phyloP scores from a whole-genome alignment of 352 stramenopile genomes.

The Phytopythium chamaehyphon region DNA sequence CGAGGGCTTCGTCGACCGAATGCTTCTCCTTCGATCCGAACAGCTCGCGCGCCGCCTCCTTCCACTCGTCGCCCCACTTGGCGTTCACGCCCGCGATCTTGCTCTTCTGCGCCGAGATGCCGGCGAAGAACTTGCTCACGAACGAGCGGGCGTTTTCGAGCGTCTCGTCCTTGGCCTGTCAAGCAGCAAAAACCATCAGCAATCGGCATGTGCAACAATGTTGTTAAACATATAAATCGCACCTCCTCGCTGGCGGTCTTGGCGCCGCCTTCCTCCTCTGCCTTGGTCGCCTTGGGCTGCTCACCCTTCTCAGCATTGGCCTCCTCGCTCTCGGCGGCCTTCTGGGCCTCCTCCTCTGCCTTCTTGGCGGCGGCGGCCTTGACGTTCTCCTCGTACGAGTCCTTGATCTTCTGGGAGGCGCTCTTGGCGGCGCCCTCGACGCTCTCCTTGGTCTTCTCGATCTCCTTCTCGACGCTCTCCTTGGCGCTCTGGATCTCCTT shows the following conservation, averaged over 20 bases:
- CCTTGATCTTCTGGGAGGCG: slow-evolving; percentile 65
- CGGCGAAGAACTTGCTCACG: slow-evolving; percentile 55
- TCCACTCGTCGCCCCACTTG: slow-evolving; percentile 65
- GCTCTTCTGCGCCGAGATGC: slow-evolving; percentile 43
- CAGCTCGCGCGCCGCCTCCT: slow-evolving; percentile 66
- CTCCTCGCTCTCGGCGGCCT: slow-evolving; percentile 10
- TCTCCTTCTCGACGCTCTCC: slow-evolving; percentile 60
- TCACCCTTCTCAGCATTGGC: background rate
- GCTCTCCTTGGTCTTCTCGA: slow-evolving; percentile 29
- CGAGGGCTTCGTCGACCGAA: slow-evolving; percentile 71
- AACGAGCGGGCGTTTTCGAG: slow-evolving; percentile 39
- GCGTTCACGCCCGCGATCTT: slow-evolving; percentile 56
- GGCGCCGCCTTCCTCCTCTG: slow-evolving; percentile 13
- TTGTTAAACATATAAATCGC: background rate
- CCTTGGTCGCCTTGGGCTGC: slow-evolving; percentile 7
- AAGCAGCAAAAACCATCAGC: slow-evolving; percentile 3
- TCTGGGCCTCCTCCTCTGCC: slow-evolving; percentile 4
- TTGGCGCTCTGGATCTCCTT: slow-evolving; percentile 70
- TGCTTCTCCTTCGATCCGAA: slow-evolving; percentile 71
- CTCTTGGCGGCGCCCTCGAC: slow-evolving; percentile 49
- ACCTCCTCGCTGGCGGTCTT: slow-evolving; percentile 17
- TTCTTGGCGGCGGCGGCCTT: slow-evolving; percentile 13
- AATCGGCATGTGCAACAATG: background rate
- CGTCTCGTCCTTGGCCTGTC: slow-evolving; percentile 22
- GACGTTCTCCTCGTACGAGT: slow-evolving; percentile 33